Evolutionary conservation across 352 stramenopile genomes (phyloP).

Genomic region (Phytophthora kernoviae): DNA sequence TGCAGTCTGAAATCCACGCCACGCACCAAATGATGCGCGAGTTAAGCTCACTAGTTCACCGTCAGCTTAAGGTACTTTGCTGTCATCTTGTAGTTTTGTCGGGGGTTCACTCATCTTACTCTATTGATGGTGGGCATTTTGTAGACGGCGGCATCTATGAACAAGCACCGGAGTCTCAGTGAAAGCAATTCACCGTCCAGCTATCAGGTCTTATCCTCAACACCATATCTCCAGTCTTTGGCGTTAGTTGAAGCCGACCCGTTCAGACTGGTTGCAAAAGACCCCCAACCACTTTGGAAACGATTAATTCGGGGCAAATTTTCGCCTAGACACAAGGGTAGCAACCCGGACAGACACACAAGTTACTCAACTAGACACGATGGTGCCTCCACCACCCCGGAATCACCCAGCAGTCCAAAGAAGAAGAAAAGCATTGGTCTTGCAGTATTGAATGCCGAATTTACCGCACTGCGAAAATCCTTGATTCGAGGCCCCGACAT

Average conservation of each 20-base stretch:
- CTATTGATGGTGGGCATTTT: not conserved
- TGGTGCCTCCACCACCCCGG: conserved; percentile 4
- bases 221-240: conserved; percentile 2
- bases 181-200: conserved; percentile 32
- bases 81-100: not conserved
- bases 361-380: conserved; percentile 13
- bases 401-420: not conserved
- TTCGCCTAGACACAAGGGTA: conserved; percentile 17
- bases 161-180: conserved; percentile 44
- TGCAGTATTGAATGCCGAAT: conserved; percentile 25
- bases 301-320: conserved; percentile 8
- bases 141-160: conserved; percentile 30
- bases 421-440: conserved; percentile 39
- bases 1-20: conserved; percentile 27
- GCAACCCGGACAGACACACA: conserved; percentile 14
- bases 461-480: conserved; percentile 18
- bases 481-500: conserved; percentile 19
- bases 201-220: conserved; percentile 15
- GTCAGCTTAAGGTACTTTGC: conserved; percentile 18
- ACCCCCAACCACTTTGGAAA: conserved; percentile 1
- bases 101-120: not conserved
- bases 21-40: conserved; percentile 29
- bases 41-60: conserved; percentile 20
- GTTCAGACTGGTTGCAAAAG: conserved; percentile 14
- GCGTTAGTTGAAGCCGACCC: conserved; percentile 12